Percentiles rank a stretch among this genome's conserved stretches.
These are phyloP conservation scores for Neopestalotiopsis clavispora DNA, from an alignment of 2,329 filamentous ascomycete species.

Conservation along the genomic window DNA sequence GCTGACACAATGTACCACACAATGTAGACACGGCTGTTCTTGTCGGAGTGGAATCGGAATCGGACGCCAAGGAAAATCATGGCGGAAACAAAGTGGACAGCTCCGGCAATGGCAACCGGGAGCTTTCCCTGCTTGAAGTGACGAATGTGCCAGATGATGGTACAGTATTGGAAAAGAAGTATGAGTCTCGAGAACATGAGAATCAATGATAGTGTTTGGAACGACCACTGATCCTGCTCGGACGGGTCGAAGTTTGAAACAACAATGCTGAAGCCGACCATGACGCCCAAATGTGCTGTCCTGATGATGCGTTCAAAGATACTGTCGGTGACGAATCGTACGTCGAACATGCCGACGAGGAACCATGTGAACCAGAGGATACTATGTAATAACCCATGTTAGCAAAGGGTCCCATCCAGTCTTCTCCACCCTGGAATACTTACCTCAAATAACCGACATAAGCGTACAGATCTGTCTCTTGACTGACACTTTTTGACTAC, in stretches of 20 bases:
- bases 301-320: slow-evolving; percentile 66
- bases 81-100: slow-evolving; percentile 38
- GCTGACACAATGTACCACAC: slow-evolving; percentile 59
- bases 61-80: slow-evolving; percentile 45
- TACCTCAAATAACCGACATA: slow-evolving; percentile 59
- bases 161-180: slow-evolving; percentile 57
- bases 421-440: background rate
- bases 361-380: slow-evolving; percentile 71
- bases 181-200: slow-evolving; percentile 56
- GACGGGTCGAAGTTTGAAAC: slow-evolving; percentile 48
- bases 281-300: slow-evolving; percentile 63
- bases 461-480: slow-evolving; percentile 28
- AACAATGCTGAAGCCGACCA: slow-evolving; percentile 67
- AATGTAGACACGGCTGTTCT: slow-evolving; percentile 38
- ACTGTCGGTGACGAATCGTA: slow-evolving; percentile 67
- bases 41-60: slow-evolving; percentile 39
- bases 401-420: background rate
- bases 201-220: slow-evolving; percentile 47
- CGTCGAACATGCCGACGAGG: slow-evolving; percentile 65
- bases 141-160: slow-evolving; percentile 47
- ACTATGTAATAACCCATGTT: slow-evolving; percentile 20
- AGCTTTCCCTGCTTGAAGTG: slow-evolving; percentile 40
- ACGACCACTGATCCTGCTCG: slow-evolving; percentile 38
- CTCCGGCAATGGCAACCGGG: slow-evolving; percentile 39
- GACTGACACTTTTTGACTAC: slow-evolving; percentile 26